Evolutionary conservation across 495 filamentous ascomycete genomes (phyloP).

Genomic region (Penicillium coffeae): DNA sequence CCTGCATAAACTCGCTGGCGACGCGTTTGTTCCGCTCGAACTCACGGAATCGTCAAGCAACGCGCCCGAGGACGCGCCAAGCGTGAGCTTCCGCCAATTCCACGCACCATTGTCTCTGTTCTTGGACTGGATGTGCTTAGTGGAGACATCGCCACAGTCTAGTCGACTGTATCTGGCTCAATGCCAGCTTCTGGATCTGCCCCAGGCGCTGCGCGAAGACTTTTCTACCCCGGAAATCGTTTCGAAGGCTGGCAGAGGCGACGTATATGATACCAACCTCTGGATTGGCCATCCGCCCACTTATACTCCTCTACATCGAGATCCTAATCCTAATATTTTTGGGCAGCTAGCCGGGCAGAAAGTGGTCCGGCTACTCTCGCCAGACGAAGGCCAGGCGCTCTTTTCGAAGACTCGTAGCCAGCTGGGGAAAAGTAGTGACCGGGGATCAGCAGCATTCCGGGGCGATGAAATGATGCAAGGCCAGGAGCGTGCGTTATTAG

Average conservation of each 20-base stretch:
- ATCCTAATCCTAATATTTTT: slow-evolving; percentile 94
- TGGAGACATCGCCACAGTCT: slow-evolving; percentile 27
- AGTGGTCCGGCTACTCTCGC: slow-evolving; percentile 63
- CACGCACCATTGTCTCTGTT: slow-evolving; percentile 56
- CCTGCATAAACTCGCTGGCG: slow-evolving; percentile 40
- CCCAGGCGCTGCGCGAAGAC: slow-evolving; percentile 56
- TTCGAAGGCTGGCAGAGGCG: slow-evolving; percentile 55
- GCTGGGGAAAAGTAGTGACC: slow-evolving; percentile 37
- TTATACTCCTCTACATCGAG: slow-evolving; percentile 82
- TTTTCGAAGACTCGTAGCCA: slow-evolving; percentile 53
- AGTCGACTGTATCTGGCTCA: slow-evolving; percentile 78
- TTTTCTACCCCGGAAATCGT: slow-evolving; percentile 68
- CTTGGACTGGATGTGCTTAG: slow-evolving; percentile 48
- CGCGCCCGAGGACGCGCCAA: neutral
- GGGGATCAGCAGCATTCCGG: slow-evolving; percentile 54
- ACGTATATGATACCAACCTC: slow-evolving; percentile 79
- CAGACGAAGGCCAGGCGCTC: slow-evolving; percentile 54
- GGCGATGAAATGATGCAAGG: slow-evolving; percentile 95
- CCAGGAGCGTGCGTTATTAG: slow-evolving; percentile 58
- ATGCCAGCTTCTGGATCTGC: slow-evolving; percentile 63
- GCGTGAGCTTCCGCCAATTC: slow-evolving; percentile 48
- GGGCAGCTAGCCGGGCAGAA: slow-evolving; percentile 77
- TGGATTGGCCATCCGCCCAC: slow-evolving; percentile 88
- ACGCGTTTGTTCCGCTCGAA: slow-evolving; percentile 56
- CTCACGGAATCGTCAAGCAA: slow-evolving; percentile 33